Evolutionary conservation across 768 basidiomycete genomes (phyloP).

Genomic region (Leccinum truebloodii): DNA sequence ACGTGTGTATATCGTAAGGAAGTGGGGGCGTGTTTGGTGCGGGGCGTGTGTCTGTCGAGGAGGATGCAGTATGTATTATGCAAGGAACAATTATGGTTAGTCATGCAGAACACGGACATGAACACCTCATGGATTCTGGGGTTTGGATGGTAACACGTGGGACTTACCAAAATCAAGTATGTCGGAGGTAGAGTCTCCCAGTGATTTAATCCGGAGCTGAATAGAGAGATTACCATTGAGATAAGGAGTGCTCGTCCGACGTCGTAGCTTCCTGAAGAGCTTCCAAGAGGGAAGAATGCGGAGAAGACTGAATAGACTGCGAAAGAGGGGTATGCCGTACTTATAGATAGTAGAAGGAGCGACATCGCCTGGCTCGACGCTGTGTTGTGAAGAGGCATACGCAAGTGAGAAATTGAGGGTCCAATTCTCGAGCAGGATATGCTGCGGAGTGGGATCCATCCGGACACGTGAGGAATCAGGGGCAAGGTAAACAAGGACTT

Average conservation of each 20-base stretch:
- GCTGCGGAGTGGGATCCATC: constrained; percentile 67
- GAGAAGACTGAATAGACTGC: constrained; percentile 68
- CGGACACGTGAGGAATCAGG: constrained; percentile 60
- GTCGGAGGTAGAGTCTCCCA: constrained; percentile 31
- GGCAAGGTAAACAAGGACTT: constrained; percentile 68
- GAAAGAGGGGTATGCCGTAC: constrained; percentile 79
- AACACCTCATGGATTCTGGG: constrained; percentile 33
- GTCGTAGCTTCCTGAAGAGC: constrained; percentile 59
- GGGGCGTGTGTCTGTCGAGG: constrained; percentile 39
- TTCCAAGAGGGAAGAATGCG: constrained; percentile 79
- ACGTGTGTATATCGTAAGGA: constrained; percentile 55
- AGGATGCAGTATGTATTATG: constrained; percentile 8
- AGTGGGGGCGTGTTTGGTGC: constrained; percentile 42
- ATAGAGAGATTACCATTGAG: constrained; percentile 49
- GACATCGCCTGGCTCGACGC: constrained; percentile 44
- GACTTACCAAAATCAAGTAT: constrained; percentile 41
- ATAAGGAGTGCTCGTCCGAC: constrained; percentile 37
- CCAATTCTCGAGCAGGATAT: constrained; percentile 76
- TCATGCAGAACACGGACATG: constrained; percentile 29
- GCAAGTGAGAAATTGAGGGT: constrained; percentile 47
- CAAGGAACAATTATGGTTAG: constrained; percentile 5
- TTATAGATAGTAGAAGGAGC: constrained; percentile 81
- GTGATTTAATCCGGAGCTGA: constrained; percentile 44
- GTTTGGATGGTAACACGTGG: constrained; percentile 24
- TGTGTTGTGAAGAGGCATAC: constrained; percentile 15